phyloP scores from a whole-genome alignment of 148 eudicot genomes.

The Simmondsia chinensis region DNA sequence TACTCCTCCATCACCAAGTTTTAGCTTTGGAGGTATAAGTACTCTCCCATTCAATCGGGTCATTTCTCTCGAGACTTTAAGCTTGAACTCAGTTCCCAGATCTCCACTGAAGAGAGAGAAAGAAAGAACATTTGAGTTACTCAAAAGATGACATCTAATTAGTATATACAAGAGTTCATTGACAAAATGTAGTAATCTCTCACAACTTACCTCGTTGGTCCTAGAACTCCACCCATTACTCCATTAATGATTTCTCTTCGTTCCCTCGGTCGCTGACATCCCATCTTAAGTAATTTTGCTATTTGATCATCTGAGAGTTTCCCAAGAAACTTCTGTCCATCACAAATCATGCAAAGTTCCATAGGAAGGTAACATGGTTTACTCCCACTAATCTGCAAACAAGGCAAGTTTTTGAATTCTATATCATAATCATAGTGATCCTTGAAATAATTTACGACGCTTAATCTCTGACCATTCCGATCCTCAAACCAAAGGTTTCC shows the following conservation, averaged over 20 bases:
- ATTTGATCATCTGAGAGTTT: slow-evolving; percentile 94
- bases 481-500: slow-evolving; percentile 72
- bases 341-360: slow-evolving; percentile 94
- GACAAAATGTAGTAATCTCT: background rate
- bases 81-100: slow-evolving; percentile 64
- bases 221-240: slow-evolving; percentile 73
- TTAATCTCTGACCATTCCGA: slow-evolving; percentile 55
- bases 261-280: slow-evolving; percentile 74
- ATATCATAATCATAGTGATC: slow-evolving; percentile 83
- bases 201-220: slow-evolving; percentile 63
- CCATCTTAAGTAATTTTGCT: slow-evolving; percentile 71
- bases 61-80: slow-evolving; percentile 67
- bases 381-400: slow-evolving; percentile 81
- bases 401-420: slow-evolving; percentile 69
- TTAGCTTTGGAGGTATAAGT: slow-evolving; percentile 84
- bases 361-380: slow-evolving; percentile 86
- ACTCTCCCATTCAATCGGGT: slow-evolving; percentile 72
- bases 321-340: slow-evolving; percentile 92
- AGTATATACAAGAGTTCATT: no score
- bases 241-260: slow-evolving; percentile 63
- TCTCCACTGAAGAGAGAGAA: slow-evolving; percentile 39
- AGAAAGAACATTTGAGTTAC: background rate
- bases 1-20: slow-evolving; percentile 64
- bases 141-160: no score
- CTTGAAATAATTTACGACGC: slow-evolving; percentile 64